Base-by-base conservation (phyloP, 2,329 filamentous ascomycete species). In the Macrophomina phaseolina region DNA sequence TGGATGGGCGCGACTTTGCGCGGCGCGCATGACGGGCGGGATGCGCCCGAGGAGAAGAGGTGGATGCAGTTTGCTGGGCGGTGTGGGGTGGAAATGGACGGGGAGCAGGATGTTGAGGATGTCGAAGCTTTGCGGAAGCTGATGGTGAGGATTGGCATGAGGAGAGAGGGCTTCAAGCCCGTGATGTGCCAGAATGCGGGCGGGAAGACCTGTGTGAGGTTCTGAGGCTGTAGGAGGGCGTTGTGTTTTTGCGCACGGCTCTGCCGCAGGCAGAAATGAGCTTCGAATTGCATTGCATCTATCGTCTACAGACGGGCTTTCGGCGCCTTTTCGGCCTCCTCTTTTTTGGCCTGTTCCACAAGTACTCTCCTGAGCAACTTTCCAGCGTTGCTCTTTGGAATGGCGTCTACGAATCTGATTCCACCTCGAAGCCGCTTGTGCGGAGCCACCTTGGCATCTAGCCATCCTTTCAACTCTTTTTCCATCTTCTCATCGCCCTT, bases 361-460 rank as follows among this genome's bases (percentile, higher is more conserved):
- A 85, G 71, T 5, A 81, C 67, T 32, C 79, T 75, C 74, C 84
- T 82, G 62, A 71, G 56, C 28, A 71, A 70, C 67, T 73, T 71
- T 11, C 71, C 71, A 53, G 67, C 70, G 1, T 68, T 64, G 34
- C 60, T 71, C 52, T 70, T 71, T 18, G 70, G 70, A 67, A 82
- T 80, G 0, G 70, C 70, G 4, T 79, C 75, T 3, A 81, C 73
- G 71, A 82, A 82, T 42, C 73, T 74, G 4, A 85, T 79, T 0
- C 83, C 83, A 3, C 83, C 83, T 4, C 78, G 77, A 45, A 85
- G 70, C 48, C 75, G 74, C 75, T 85, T 85, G 66, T 82, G 85
- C 53, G 73, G 77, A 0, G 81, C 80, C 56, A 85, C 68, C 23
- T 75, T 75, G 45, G 75, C 75, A 14, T 71, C 72, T 18, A 82